Evolutionary conservation across 2,329 filamentous ascomycete species (phyloP).

Genomic region (Dactylellina drechsleri): DNA sequence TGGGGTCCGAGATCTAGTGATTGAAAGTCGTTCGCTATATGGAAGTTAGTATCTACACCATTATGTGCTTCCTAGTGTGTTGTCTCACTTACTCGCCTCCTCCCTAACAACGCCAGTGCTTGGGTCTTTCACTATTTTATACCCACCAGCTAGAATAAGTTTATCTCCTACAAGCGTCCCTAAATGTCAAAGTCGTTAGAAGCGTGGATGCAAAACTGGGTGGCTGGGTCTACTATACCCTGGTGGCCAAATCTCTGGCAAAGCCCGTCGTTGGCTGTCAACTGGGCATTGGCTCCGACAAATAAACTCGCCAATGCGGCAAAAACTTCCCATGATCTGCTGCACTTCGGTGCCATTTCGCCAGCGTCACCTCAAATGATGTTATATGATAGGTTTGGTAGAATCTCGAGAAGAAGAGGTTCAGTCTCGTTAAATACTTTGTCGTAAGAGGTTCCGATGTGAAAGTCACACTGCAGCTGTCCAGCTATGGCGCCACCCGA

Average conservation of each 20-base stretch:
- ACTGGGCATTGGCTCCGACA: constrained; percentile 33
- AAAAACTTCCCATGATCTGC: constrained; percentile 48
- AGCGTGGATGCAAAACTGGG: background rate
- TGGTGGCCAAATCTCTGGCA: constrained; percentile 51
- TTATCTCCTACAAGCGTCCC: constrained; percentile 42
- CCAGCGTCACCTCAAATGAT: background rate
- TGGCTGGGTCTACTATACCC: constrained; percentile 9
- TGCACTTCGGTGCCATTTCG: constrained; percentile 41
- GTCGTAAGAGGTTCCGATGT: too few species aligned
- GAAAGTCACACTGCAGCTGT: constrained; percentile 7
- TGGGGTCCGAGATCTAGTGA: constrained; percentile 40
- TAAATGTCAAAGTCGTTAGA: background rate
- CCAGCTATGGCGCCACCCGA: constrained; percentile 29
- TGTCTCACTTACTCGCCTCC: constrained; percentile 36
- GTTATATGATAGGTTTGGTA: background rate
- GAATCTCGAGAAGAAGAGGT: background rate
- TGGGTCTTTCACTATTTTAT: constrained; percentile 41
- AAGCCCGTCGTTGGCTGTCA: constrained; percentile 39
- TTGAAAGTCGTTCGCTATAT: constrained; percentile 47
- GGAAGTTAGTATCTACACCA: constrained; percentile 9
- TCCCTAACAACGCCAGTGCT: constrained; percentile 21
- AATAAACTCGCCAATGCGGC: constrained; percentile 37
- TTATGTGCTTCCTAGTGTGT: constrained; percentile 19
- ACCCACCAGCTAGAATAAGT: constrained; percentile 45
- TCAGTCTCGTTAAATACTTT: too few species aligned